These are phyloP conservation scores for Cryptosporidium tyzzeri DNA, from an alignment of 169 alveolate genomes.

Conservation along the genomic window DNA sequence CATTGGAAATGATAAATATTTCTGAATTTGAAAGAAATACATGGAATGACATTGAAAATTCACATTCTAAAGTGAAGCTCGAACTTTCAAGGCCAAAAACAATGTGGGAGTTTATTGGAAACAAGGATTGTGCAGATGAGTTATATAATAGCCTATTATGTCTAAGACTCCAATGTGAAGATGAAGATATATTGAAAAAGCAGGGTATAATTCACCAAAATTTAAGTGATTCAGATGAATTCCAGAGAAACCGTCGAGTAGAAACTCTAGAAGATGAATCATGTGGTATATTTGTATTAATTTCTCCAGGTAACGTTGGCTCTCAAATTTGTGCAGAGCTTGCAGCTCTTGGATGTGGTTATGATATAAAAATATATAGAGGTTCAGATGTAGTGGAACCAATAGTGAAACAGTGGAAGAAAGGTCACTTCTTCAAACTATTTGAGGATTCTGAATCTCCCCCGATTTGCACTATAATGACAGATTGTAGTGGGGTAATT, in stretches of 20 bases:
- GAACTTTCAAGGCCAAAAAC: conserved; percentile 34
- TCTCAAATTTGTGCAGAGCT: conserved; percentile 58
- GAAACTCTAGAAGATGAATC: neutral
- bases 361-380: conserved; percentile 33
- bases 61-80: neutral
- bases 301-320: conserved; percentile 62
- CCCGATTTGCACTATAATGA: conserved; percentile 69
- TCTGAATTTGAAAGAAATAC: neutral
- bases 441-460: conserved; percentile 27
- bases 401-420: conserved; percentile 67
- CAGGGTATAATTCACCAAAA: conserved; percentile 4
- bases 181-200: neutral
- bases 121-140: conserved; percentile 63
- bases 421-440: conserved; percentile 58
- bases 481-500: conserved; percentile 66
- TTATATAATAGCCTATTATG: conserved; percentile 27
- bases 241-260: neutral
- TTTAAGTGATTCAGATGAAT: neutral
- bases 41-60: neutral
- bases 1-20: conserved; percentile 2
- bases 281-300: conserved; percentile 33
- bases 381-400: conserved; percentile 75
- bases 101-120: conserved; percentile 62
- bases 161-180: conserved; percentile 54
- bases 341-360: conserved; percentile 64